A percentile compares a stretch with the other conserved stretches of the same genome.
phyloP scores from a whole-genome alignment of 345 rosid genomes.

The Salix viminalis region DNA sequence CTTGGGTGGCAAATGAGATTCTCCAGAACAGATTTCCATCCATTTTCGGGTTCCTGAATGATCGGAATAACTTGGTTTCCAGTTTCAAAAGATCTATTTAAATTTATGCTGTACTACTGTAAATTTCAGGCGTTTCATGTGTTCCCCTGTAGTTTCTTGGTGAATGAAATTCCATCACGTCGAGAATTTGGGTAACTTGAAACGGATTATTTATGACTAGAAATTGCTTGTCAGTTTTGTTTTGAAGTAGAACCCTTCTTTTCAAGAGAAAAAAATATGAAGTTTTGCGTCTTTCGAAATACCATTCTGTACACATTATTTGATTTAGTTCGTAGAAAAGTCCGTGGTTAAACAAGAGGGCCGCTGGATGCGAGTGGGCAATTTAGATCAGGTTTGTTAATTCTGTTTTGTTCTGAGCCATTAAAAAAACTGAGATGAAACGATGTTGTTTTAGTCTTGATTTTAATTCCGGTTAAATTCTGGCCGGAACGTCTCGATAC shows the following conservation, averaged over 20 bases:
- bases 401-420: too few species aligned
- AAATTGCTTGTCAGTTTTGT: conserved; percentile 19
- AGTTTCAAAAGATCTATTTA: conserved; percentile 16
- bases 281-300: not conserved
- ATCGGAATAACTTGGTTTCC: conserved; percentile 38
- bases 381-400: too few species aligned
- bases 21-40: conserved; percentile 7
- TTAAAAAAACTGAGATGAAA: too few species aligned
- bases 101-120: conserved; percentile 29
- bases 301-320: too few species aligned
- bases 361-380: too few species aligned
- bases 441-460: too few species aligned
- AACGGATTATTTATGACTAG: conserved; percentile 12
- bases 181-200: conserved; percentile 21
- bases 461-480: too few species aligned
- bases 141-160: conserved; percentile 11
- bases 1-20: conserved; percentile 53
- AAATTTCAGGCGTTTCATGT: conserved; percentile 28
- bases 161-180: conserved; percentile 15
- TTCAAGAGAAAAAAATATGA: not conserved
- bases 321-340: too few species aligned
- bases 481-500: too few species aligned
- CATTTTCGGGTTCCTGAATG: conserved; percentile 33
- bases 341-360: too few species aligned
- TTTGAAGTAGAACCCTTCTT: not conserved